Conservation (phyloP, 495 filamentous ascomycete genomes). For the Aspergillus biplanus region DNA sequence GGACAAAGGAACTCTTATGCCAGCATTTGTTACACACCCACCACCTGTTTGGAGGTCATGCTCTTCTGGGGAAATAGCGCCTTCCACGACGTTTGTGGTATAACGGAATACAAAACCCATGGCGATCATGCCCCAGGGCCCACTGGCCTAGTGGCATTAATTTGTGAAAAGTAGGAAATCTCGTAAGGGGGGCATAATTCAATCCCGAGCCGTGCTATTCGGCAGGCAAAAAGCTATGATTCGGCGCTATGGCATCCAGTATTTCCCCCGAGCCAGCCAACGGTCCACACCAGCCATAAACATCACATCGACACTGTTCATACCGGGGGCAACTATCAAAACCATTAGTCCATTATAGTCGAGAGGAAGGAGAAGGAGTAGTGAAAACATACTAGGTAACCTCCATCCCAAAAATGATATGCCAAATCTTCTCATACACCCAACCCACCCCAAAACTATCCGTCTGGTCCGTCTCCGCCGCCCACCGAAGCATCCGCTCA, state of each 20-base stretch:
- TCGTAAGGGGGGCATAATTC: no score
- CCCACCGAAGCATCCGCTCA: conserved; percentile 47
- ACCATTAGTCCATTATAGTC: background rate
- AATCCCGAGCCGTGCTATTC: no score
- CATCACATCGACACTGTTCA: conserved; percentile 48
- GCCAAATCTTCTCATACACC: conserved; percentile 50
- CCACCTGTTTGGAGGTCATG: no score
- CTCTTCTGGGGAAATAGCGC: no score
- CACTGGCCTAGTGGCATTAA: no score
- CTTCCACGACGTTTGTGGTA: no score
- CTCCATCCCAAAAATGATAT: conserved; percentile 46
- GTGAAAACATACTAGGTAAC: conserved; percentile 37
- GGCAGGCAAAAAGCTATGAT: background rate
- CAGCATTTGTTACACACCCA: no score
- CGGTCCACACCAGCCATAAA: conserved; percentile 47
- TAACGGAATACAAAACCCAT: no score
- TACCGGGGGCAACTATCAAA: conserved; percentile 38
- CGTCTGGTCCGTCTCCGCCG: conserved; percentile 33
- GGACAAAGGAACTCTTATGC: no score
- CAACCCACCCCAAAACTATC: conserved; percentile 46
- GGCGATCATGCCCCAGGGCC: no score
- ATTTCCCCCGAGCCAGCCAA: conserved; percentile 34
- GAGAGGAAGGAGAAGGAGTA: background rate
- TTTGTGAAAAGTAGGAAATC: no score
- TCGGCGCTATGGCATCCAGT: conserved; percentile 27